Conservation (phyloP, 148 eudicot species). For the Fallopia convolvulus region DNA sequence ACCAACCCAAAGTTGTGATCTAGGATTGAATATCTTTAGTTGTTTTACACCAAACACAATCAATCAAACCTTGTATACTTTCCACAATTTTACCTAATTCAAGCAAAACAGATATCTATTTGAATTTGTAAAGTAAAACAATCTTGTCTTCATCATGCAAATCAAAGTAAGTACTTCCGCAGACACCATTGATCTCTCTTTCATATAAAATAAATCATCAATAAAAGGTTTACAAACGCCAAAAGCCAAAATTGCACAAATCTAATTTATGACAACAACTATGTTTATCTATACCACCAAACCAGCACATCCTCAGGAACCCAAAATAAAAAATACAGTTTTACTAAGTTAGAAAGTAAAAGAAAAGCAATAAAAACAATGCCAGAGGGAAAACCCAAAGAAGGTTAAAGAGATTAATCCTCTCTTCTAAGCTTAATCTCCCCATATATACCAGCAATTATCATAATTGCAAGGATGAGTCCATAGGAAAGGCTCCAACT, state of each 20-base stretch:
- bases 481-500: constrained; percentile 65
- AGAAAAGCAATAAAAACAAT: not conserved
- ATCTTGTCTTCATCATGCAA: not conserved
- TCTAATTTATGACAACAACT: not conserved
- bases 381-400: not conserved
- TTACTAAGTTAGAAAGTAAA: not conserved
- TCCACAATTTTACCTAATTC: too few relatives aligned
- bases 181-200: not conserved
- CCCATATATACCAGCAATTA: constrained; percentile 26
- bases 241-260: not conserved
- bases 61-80: too few relatives aligned
- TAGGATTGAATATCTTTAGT: too few relatives aligned
- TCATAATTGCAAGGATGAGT: constrained; percentile 28
- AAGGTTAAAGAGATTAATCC: constrained; percentile 19
- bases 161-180: not conserved
- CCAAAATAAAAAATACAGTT: not conserved
- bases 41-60: too few relatives aligned
- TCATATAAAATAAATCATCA: not conserved
- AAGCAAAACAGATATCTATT: too few relatives aligned
- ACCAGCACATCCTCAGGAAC: not conserved
- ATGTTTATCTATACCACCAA: constrained; percentile 3
- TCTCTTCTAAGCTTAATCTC: constrained; percentile 43
- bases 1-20: too few relatives aligned
- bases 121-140: not conserved
- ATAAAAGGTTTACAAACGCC: not conserved